These are phyloP conservation scores for Lodderomyces elongisporus DNA, from an alignment of 1,139 yeast genomes.

Conservation along the genomic window DNA sequence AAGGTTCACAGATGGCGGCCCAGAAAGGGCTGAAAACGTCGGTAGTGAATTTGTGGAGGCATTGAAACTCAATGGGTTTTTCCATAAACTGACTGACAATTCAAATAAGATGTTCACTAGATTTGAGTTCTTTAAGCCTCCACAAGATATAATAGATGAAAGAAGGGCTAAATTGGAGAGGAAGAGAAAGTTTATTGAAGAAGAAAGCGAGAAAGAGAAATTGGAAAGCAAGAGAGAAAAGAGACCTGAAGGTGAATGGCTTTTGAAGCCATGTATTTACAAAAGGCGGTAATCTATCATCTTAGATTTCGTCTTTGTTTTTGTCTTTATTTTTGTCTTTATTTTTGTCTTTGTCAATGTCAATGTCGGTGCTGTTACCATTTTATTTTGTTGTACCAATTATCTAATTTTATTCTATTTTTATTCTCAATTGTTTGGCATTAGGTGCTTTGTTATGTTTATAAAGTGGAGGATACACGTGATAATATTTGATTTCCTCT, in stretches of 20 bases:
- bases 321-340: no score
- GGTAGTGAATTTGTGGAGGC: conserved; percentile 77
- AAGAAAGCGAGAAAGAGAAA: conserved; percentile 56
- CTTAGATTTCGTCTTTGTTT: no score
- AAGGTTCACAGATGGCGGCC: conserved; percentile 58
- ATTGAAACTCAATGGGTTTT: conserved; percentile 73
- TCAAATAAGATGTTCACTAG: conserved; percentile 89
- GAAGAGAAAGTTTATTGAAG: conserved; percentile 68
- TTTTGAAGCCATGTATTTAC: conserved; percentile 91
- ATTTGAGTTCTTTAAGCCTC: conserved; percentile 89
- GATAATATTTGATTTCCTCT: no score
- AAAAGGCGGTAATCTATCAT: conserved; percentile 84
- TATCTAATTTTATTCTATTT: no score
- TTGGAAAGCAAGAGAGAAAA: conserved; percentile 51
- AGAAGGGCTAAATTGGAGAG: conserved; percentile 59
- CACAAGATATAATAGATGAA: conserved; percentile 63
- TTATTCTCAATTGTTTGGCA: no score
- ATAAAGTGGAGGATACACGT: no score
- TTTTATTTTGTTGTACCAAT: no score
- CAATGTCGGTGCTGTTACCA: no score
- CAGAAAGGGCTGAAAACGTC: conserved; percentile 27
- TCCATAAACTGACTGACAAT: conserved; percentile 84
- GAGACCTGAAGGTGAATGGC: conserved; percentile 78
- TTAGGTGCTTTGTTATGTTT: no score
- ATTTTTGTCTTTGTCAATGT: no score